These are phyloP conservation scores for Trichoderma endophyticum DNA, from an alignment of 2,329 filamentous ascomycete genomes.

Conservation along the genomic window DNA sequence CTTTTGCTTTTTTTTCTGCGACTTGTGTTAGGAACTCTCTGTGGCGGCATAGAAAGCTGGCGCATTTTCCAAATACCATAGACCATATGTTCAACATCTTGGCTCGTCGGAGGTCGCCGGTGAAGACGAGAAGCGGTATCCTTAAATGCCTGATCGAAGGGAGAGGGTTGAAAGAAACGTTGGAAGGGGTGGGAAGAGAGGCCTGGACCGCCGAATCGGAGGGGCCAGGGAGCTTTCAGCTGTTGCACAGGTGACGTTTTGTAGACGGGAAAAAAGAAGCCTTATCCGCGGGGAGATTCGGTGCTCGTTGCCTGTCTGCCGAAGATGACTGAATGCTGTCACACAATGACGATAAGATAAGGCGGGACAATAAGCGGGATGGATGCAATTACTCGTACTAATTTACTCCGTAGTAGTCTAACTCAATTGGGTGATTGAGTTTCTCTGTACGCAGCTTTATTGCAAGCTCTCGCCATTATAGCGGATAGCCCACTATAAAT, in stretches of 20 bases:
- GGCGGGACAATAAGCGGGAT: not conserved
- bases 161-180: not conserved
- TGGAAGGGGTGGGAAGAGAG: not conserved
- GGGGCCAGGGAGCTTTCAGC: not conserved
- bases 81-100: constrained; percentile 99
- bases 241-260: not conserved
- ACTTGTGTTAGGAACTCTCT: constrained; percentile 19
- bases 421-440: not conserved
- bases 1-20: constrained; percentile 92
- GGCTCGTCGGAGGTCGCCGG: constrained; percentile 24
- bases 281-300: constrained; percentile 14
- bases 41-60: not conserved
- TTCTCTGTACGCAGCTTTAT: not conserved
- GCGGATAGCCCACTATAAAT: not conserved
- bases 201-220: not conserved
- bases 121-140: not conserved
- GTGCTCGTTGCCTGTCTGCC: constrained; percentile 10
- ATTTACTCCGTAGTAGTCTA: not conserved
- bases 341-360: constrained; percentile 20
- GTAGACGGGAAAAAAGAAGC: not conserved
- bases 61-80: constrained; percentile 62
- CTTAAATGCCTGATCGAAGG: not conserved
- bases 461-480: not conserved
- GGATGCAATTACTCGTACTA: not conserved
- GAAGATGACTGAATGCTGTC: constrained; percentile 16